These are phyloP conservation scores for Cladosporium phlei DNA, from an alignment of 2,329 filamentous ascomycete species.

Conservation along the genomic window DNA sequence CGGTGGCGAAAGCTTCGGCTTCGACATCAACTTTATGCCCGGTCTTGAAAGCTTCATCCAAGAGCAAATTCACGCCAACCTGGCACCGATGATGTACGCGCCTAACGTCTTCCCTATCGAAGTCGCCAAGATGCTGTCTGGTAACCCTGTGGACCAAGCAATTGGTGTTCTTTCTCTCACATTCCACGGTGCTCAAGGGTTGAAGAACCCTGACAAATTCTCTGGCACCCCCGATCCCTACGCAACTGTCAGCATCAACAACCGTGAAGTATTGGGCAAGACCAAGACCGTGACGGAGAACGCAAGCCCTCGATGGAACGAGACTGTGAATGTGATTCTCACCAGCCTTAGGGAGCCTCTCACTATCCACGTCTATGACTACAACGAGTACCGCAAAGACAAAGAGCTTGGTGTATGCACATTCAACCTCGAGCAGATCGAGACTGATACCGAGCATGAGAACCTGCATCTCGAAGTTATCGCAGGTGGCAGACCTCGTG, in stretches of 20 bases:
- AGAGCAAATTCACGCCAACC: conserved; percentile 90
- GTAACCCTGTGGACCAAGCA: conserved; percentile 88
- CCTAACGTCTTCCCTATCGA: conserved; percentile 98
- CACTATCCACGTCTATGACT: conserved; percentile 82
- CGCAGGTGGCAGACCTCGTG: conserved; percentile 76
- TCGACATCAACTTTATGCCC: conserved; percentile 98
- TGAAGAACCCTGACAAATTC: conserved; percentile 95
- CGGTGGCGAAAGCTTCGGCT: conserved; percentile 89
- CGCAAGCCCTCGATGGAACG: conserved; percentile 86
- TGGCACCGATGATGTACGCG: conserved; percentile 95
- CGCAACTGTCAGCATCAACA: conserved; percentile 76
- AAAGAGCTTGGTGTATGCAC: conserved; percentile 87
- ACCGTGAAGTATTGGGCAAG: conserved; percentile 71
- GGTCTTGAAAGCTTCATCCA: conserved; percentile 89
- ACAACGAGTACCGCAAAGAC: conserved; percentile 93
- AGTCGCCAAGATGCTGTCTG: conserved; percentile 95
- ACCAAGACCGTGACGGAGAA: conserved; percentile 87
- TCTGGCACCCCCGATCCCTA: conserved; percentile 90
- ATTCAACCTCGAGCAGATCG: conserved; percentile 77
- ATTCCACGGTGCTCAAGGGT: conserved; percentile 80
- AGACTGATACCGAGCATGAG: conserved; percentile 71
- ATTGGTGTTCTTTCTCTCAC: conserved; percentile 91
- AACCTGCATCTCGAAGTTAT: conserved; percentile 81
- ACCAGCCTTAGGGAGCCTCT: conserved; percentile 85
- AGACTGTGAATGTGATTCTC: conserved; percentile 92